A percentile compares a stretch with the other conserved stretches of the same genome.
Conservation (phyloP, 805 yeast genomes). For the Lipomyces sp. region DNA sequence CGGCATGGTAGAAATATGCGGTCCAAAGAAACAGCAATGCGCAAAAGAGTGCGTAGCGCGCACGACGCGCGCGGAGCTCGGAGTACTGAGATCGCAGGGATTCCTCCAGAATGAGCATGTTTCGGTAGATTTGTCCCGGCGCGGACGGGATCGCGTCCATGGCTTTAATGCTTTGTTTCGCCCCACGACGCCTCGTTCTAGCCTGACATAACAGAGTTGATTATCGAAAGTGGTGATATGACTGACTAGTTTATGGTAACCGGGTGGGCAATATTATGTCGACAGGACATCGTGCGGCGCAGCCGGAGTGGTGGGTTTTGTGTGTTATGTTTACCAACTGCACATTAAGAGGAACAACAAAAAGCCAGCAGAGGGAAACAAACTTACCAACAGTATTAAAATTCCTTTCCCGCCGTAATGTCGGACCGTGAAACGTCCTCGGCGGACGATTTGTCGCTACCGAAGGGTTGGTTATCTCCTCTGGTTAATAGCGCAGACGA, state of each 20-base stretch:
- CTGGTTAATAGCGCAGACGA: background rate
- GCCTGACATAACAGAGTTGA: background rate
- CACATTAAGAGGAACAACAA: no score
- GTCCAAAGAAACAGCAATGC: constrained; percentile 33
- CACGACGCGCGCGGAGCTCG: constrained; percentile 64
- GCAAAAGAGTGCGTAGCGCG: constrained; percentile 57
- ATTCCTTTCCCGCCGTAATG: no score
- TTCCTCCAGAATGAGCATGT: constrained; percentile 80
- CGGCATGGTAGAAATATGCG: constrained; percentile 36
- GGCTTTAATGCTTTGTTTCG: no score
- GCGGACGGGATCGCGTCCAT: constrained; percentile 29
- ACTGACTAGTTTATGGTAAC: no score
- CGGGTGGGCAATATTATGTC: no score
- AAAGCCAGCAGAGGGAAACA: no score
- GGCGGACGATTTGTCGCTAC: constrained; percentile 45
- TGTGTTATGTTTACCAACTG: no score
- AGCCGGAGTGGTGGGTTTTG: no score
- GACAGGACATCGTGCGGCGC: no score
- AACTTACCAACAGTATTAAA: no score
- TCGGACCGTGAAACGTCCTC: constrained; percentile 29
- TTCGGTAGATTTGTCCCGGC: constrained; percentile 62
- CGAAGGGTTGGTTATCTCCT: constrained; percentile 39
- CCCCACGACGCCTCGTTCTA: no score
- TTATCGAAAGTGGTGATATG: background rate
- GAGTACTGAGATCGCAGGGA: constrained; percentile 74